Percentiles rank a stretch among this genome's conserved stretches.
These are phyloP conservation scores for Claviceps maximensis DNA, from an alignment of 2,329 filamentous ascomycete species.

Conservation along the genomic window DNA sequence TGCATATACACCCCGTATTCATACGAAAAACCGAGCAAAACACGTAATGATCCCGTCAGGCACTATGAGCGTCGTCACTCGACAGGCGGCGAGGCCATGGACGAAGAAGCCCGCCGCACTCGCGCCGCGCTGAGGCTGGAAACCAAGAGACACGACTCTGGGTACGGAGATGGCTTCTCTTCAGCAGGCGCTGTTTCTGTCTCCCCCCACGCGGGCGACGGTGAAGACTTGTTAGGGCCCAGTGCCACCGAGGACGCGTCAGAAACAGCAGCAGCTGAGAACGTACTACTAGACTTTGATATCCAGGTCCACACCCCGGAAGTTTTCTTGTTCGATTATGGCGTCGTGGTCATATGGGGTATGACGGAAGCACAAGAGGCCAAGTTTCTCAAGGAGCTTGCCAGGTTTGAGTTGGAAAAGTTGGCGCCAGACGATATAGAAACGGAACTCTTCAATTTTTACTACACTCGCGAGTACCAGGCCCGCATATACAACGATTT, in stretches of 20 bases:
- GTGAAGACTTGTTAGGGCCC: conserved; percentile 23
- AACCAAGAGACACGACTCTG: conserved; percentile 20
- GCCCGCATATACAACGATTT: conserved; percentile 99
- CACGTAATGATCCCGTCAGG: conserved; percentile 24
- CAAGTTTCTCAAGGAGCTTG: conserved; percentile 82
- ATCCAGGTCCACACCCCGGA: conserved; percentile 84
- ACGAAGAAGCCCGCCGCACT: conserved; percentile 24
- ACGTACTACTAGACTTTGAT: conserved; percentile 61
- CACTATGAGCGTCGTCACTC: conserved; percentile 58
- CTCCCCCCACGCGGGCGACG: conserved; percentile 14
- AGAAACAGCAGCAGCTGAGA: conserved; percentile 29
- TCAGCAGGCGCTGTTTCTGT: conserved; percentile 15
- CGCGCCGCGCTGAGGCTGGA: conserved; percentile 52
- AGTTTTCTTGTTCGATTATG: conserved; percentile 93
- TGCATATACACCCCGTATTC: conserved; percentile 94
- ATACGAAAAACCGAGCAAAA: conserved; percentile 41
- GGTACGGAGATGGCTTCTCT: conserved; percentile 17
- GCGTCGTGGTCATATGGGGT: conserved; percentile 95
- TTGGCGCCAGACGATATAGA: conserved; percentile 80
- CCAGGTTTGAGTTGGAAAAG: conserved; percentile 89
- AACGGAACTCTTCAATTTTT: conserved; percentile 97
- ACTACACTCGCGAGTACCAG: conserved; percentile 96
- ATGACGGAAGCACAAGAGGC: conserved; percentile 87
- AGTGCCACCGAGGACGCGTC: conserved; percentile 22
- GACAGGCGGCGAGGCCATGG: conserved; percentile 51